phyloP scores from a whole-genome alignment of 257 asterid genomes.

The Cruciata laevipes region DNA sequence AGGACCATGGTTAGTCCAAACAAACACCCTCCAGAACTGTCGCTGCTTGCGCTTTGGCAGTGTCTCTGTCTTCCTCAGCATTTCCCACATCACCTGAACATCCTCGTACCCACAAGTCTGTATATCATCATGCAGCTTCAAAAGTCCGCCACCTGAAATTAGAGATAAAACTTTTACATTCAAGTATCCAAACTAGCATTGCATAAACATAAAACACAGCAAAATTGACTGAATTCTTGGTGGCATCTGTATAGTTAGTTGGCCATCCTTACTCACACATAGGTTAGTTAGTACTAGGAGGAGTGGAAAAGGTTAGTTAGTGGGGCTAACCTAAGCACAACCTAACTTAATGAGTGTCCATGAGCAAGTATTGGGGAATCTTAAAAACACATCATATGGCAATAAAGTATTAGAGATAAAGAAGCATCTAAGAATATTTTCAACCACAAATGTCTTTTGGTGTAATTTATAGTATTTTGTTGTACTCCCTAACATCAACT shows the following conservation, averaged over 20 bases:
- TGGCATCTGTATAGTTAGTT: background rate
- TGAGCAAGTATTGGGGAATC: slow-evolving; percentile 28
- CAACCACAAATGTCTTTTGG: background rate
- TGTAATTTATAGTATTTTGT: background rate
- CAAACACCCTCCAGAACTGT: slow-evolving; percentile 49
- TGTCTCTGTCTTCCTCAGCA: slow-evolving; percentile 61
- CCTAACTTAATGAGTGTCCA: slow-evolving; percentile 22
- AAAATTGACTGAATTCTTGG: background rate
- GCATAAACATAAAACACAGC: background rate
- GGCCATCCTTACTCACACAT: slow-evolving; percentile 6
- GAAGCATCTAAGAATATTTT: slow-evolving; percentile 5
- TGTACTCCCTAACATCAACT: background rate
- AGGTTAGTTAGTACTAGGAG: background rate
- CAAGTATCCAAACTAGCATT: background rate
- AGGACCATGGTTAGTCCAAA: slow-evolving; percentile 32
- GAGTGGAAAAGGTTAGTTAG: no score
- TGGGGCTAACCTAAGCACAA: no score
- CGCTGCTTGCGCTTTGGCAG: slow-evolving; percentile 46
- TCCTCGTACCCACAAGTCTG: slow-evolving; percentile 95
- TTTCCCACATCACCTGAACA: slow-evolving; percentile 95
- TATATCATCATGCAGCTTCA: slow-evolving; percentile 83
- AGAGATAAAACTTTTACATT: background rate
- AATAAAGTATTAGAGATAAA: background rate
- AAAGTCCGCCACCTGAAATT: slow-evolving; percentile 58
- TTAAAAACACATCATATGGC: background rate